Conservation (phyloP, 345 rosid genomes). For the Crucihimalaya himalaica region DNA sequence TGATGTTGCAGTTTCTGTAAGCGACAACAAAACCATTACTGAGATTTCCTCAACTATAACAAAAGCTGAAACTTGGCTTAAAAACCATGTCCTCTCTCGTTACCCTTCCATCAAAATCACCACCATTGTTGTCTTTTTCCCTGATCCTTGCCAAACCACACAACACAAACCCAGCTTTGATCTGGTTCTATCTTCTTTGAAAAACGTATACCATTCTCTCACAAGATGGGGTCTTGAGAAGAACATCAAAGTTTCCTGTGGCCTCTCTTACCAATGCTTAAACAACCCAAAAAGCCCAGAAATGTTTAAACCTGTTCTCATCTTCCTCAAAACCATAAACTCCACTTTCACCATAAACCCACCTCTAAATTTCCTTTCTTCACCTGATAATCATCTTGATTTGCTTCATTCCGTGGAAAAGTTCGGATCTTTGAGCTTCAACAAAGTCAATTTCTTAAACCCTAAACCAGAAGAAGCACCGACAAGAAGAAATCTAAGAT, state of each 20-base stretch:
- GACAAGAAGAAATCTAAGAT: constrained; percentile 49
- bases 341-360: constrained; percentile 58
- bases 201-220: constrained; percentile 65
- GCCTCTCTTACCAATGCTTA: constrained; percentile 52
- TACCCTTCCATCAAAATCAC: constrained; percentile 66
- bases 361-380: constrained; percentile 45
- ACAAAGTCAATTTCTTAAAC: constrained; percentile 54
- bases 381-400: constrained; percentile 39
- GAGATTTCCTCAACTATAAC: constrained; percentile 59
- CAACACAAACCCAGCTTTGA: constrained; percentile 43
- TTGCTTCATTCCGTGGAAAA: constrained; percentile 42
- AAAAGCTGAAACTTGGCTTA: constrained; percentile 76
- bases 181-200: constrained; percentile 50
- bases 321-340: constrained; percentile 51
- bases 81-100: constrained; percentile 59
- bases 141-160: constrained; percentile 44
- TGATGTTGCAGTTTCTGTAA: constrained; percentile 54
- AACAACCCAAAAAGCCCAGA: constrained; percentile 13
- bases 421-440: constrained; percentile 45
- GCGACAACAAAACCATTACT: constrained; percentile 43
- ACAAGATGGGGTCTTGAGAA: constrained; percentile 73
- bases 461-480: constrained; percentile 23
- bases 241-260: constrained; percentile 62
- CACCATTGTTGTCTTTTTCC: constrained; percentile 58
- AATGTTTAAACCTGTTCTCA: constrained; percentile 40